phyloP scores from a whole-genome alignment of 345 rosid species.

The Limnanthes douglasii region DNA sequence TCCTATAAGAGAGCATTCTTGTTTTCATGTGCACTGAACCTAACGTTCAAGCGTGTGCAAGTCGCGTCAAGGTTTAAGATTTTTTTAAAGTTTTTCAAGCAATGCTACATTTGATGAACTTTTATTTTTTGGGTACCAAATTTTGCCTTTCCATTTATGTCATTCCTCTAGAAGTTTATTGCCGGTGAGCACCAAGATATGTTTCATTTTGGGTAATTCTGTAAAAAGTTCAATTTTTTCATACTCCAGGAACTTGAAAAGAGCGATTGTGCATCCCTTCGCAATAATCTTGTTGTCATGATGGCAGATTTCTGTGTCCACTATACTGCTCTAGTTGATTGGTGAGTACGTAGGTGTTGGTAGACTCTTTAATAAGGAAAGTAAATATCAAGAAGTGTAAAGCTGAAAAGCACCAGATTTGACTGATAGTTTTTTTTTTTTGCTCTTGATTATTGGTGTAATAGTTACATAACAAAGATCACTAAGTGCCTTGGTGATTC shows the following conservation, averaged over 20 bases:
- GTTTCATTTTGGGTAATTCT: no score
- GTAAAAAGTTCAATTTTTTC: no score
- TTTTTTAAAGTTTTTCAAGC: no score
- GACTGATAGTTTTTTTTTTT: conserved; percentile 9
- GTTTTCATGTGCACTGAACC: no score
- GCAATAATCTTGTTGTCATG: conserved; percentile 79
- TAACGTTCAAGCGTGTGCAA: no score
- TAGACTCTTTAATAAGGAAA: not conserved
- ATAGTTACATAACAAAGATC: conserved; percentile 79
- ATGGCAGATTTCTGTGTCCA: conserved; percentile 94
- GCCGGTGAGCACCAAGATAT: no score
- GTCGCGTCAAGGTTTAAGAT: no score
- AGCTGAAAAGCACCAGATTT: not conserved
- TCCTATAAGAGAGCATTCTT: no score
- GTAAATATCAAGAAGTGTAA: conserved; percentile 3
- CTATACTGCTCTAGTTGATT: conserved; percentile 80
- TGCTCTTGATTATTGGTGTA: conserved; percentile 12
- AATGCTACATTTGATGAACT: no score
- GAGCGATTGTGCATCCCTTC: conserved; percentile 78
- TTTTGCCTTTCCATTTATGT: no score
- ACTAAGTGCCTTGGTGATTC: conserved; percentile 76
- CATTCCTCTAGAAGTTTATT: no score
- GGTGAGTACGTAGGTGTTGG: conserved; percentile 31
- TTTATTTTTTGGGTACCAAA: no score
- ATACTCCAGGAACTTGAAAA: conserved; percentile 71